phyloP scores from a whole-genome alignment of 2,329 filamentous ascomycete genomes.

The Plenodomus biglobosus region DNA sequence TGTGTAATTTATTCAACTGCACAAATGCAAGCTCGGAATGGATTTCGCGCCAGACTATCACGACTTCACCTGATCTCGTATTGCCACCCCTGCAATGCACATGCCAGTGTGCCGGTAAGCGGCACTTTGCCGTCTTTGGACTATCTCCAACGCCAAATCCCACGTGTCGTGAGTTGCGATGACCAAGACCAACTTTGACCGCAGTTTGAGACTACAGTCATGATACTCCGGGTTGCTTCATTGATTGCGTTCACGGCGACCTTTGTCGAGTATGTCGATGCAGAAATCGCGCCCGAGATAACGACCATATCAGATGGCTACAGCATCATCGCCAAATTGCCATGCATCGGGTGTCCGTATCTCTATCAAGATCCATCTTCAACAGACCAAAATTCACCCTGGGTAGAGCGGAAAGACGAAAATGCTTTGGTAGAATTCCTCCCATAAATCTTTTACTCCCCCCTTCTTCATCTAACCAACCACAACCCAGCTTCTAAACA shows the following conservation, averaged over 20 bases:
- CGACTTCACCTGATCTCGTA: too few relatives aligned
- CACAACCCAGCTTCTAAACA: constrained; percentile 29
- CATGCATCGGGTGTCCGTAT: constrained; percentile 38
- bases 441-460: too few relatives aligned
- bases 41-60: too few relatives aligned
- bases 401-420: constrained; percentile 27
- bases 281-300: constrained; percentile 33
- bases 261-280: constrained; percentile 5
- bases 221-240: background rate
- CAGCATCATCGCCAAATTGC: constrained; percentile 37
- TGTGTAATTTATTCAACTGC: too few relatives aligned
- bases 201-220: background rate
- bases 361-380: constrained; percentile 37
- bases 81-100: too few relatives aligned
- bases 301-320: constrained; percentile 35
- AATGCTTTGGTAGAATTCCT: constrained; percentile 28
- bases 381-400: constrained; percentile 17
- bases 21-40: too few relatives aligned
- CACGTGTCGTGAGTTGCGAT: background rate
- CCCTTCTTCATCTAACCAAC: background rate
- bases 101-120: background rate
- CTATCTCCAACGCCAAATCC: background rate
- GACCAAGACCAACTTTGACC: background rate
- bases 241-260: background rate
- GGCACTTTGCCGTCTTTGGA: background rate